Evolutionary conservation across 108 stramenopile genomes (phyloP), one percentile per base, ranked within the genome.

Genomic region (Nitzschia putrida): DNA sequence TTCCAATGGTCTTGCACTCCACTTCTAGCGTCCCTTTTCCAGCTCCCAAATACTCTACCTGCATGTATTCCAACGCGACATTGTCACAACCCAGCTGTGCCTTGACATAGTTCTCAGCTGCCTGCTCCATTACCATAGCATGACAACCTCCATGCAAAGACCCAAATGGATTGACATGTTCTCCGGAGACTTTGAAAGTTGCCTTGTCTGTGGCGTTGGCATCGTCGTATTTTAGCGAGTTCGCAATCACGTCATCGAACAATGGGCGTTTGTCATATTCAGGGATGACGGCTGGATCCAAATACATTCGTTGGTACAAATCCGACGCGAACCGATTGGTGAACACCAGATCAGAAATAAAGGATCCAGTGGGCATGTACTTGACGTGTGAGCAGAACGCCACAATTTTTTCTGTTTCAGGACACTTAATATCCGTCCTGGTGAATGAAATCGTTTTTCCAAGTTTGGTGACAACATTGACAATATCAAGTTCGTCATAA

Each of bases 131-230:
- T 3, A 68, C 21, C 67, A 68, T 68, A 1, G 67, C 67, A 57
- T 51, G 50, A 18, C 67, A 68, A 23, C 69, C 71, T 12, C 71
- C 71, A 42, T 72, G 71, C 47, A 72, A 21, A 16, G 61, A 21
- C 6, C 71, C 71, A 43, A 72, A 64, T 26, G 71, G 71, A 54
- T 72, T 72, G 51, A 38, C 54, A 54, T 72, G 71, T 55, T 72
- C 71, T 3, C 23, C 29, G 1, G 51, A 53, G 47, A 53, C 37
- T 1, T 22, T 12, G 49, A 72, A 72, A 2, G 44, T 29, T 13
- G 61, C 71, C 40, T 51, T 25, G 20, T 45, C 61, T 3, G 12
- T 11, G 21, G 21, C 0, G 5, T 21, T 20, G n/a, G 16, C 2
- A n/a, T 63, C 61, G 10, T 34, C 13, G 56, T 42, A 38, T 61